phyloP scores from a whole-genome alignment of 1,139 yeast species.

The Hanseniaspora uvarum region DNA sequence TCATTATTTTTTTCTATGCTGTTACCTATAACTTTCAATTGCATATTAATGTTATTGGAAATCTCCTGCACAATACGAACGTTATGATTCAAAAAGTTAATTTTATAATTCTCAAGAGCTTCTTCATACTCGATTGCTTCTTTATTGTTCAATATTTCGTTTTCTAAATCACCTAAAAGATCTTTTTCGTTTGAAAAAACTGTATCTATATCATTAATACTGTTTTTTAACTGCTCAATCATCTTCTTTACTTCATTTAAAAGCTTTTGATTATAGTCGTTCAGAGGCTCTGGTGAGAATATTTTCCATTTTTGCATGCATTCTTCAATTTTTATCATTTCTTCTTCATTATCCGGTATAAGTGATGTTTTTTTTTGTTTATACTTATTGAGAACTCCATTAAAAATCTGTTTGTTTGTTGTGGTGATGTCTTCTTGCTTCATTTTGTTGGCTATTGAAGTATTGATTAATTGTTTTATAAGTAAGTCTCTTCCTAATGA shows the following conservation, averaged over 20 bases:
- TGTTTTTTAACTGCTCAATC: background rate
- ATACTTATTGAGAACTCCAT: background rate
- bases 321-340: background rate
- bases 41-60: background rate
- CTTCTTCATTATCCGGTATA: background rate
- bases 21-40: background rate
- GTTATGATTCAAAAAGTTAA: background rate
- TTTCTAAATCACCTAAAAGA: background rate
- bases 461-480: constrained; percentile 1
- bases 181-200: background rate
- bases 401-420: background rate
- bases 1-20: constrained; percentile 6
- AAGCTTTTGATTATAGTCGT: constrained; percentile 4
- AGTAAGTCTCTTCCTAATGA: constrained; percentile 13
- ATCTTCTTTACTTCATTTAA: background rate
- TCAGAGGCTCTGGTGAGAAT: constrained; percentile 8
- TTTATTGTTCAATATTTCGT: background rate
- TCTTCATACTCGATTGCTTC: background rate
- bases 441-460: constrained; percentile 3
- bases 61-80: background rate
- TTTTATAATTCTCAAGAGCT: background rate
- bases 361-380: background rate
- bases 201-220: background rate
- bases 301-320: constrained; percentile 6
- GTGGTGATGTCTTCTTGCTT: background rate